Conservation (phyloP, 1,284 basidiomycete species). For the Acaromyces ingoldii region DNA sequence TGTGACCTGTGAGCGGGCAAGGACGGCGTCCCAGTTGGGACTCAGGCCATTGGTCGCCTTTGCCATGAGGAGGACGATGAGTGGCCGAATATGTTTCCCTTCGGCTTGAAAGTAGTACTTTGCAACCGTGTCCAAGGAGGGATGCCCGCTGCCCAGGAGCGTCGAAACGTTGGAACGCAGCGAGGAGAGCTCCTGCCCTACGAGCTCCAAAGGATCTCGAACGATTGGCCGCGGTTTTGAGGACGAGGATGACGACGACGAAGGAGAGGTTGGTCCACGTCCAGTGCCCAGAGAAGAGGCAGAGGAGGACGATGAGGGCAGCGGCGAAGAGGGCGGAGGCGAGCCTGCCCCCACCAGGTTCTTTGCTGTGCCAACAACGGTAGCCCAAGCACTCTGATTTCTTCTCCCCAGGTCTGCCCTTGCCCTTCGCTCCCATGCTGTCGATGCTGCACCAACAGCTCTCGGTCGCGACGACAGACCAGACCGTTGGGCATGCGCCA, state of each 20-base stretch:
- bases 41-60: slow-evolving; percentile 82
- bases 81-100: slow-evolving; percentile 78
- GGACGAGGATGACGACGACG: neutral
- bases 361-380: slow-evolving; percentile 23
- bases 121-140: slow-evolving; percentile 77
- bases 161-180: slow-evolving; percentile 71
- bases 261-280: neutral
- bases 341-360: slow-evolving; percentile 19
- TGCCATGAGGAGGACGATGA: slow-evolving; percentile 83
- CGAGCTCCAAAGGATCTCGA: slow-evolving; percentile 37
- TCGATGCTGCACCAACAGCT: too few species aligned
- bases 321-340: neutral
- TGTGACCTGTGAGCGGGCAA: slow-evolving; percentile 49
- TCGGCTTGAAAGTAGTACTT: slow-evolving; percentile 79
- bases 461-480: too few species aligned
- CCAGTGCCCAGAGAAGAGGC: neutral
- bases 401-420: too few species aligned
- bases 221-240: slow-evolving; percentile 14
- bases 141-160: slow-evolving; percentile 82
- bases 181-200: slow-evolving; percentile 60
- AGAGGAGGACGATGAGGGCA: neutral
- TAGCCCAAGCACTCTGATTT: slow-evolving; percentile 15
- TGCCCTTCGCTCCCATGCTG: too few species aligned
- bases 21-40: slow-evolving; percentile 53
- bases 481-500: too few species aligned